Percentiles rank a stretch among this genome's conserved stretches.
These are phyloP conservation scores for Ganoderma leucocontextum DNA, from an alignment of 1,284 basidiomycete species.

Conservation along the genomic window DNA sequence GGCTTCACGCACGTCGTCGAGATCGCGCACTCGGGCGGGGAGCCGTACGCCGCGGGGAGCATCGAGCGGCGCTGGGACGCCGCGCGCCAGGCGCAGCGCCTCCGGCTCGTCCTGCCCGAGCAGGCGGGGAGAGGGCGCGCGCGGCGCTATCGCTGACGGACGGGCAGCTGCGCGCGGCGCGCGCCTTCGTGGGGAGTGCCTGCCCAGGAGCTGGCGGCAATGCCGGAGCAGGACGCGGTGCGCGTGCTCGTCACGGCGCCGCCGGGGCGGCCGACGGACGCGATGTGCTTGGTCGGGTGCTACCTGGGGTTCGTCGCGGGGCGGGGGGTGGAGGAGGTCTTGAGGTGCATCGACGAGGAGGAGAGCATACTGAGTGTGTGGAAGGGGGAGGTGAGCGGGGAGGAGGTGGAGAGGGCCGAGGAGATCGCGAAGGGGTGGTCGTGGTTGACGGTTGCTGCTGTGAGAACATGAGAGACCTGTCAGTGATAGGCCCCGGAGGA, in stretches of 20 bases:
- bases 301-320: constrained; percentile 39
- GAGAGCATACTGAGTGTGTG: constrained; percentile 39
- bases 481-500: background rate
- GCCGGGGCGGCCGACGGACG: constrained; percentile 38
- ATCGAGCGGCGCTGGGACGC: constrained; percentile 26
- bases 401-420: constrained; percentile 39
- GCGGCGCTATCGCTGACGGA: constrained; percentile 39
- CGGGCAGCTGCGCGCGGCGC: constrained; percentile 39
- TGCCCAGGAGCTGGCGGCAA: constrained; percentile 30
- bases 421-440: constrained; percentile 39
- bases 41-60: constrained; percentile 18
- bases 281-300: constrained; percentile 38
- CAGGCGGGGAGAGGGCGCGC: constrained; percentile 21
- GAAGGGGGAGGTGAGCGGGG: constrained; percentile 43
- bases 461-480: background rate
- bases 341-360: constrained; percentile 39
- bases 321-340: constrained; percentile 33
- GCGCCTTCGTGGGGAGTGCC: constrained; percentile 41
- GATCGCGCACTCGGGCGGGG: constrained; percentile 28
- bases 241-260: constrained; percentile 40
- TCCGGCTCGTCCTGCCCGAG: constrained; percentile 20
- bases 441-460: constrained; percentile 32
- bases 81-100: constrained; percentile 34
- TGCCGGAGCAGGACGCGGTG: constrained; percentile 22
- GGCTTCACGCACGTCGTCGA: constrained; percentile 42